Evolutionary conservation across 1,284 basidiomycete species (phyloP).

Genomic region (Cryptococcus sp.): DNA sequence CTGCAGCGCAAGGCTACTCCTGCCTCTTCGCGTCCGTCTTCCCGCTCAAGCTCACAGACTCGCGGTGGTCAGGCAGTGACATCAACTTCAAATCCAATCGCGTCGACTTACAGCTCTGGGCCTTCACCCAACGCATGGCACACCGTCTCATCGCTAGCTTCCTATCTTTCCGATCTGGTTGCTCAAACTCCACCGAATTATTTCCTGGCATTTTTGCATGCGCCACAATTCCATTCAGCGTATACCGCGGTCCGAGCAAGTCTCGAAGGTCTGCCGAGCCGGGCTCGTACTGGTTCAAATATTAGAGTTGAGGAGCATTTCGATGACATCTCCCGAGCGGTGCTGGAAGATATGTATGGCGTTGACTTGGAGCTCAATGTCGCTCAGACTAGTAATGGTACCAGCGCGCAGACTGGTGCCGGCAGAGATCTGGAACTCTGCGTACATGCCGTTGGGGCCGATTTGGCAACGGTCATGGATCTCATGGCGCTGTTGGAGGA

Average conservation of each 20-base stretch:
- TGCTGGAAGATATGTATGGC: slow-evolving; percentile 44
- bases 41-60: slow-evolving; percentile 9
- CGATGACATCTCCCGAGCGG: slow-evolving; percentile 16
- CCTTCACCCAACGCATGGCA: slow-evolving; percentile 40
- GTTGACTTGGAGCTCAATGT: slow-evolving; percentile 5
- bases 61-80: neutral
- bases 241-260: slow-evolving; percentile 38
- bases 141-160: slow-evolving; percentile 40
- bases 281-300: neutral
- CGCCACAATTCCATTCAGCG: slow-evolving; percentile 34
- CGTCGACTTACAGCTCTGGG: slow-evolving; percentile 11
- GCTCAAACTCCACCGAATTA: slow-evolving; percentile 23
- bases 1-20: slow-evolving; percentile 33
- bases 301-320: neutral
- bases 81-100: slow-evolving; percentile 15
- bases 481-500: slow-evolving; percentile 45
- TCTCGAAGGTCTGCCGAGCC: slow-evolving; percentile 23
- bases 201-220: slow-evolving; percentile 42
- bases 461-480: slow-evolving; percentile 44
- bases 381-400: slow-evolving; percentile 3
- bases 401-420: neutral
- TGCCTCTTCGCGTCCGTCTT: slow-evolving; percentile 12
- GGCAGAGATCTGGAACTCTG: slow-evolving; percentile 38
- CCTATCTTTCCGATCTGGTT: slow-evolving; percentile 36
- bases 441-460: slow-evolving; percentile 33